A percentile compares a stretch with the other conserved stretches of the same genome.
phyloP scores from a whole-genome alignment of 345 rosid genomes.

The Limnanthes douglasii region DNA sequence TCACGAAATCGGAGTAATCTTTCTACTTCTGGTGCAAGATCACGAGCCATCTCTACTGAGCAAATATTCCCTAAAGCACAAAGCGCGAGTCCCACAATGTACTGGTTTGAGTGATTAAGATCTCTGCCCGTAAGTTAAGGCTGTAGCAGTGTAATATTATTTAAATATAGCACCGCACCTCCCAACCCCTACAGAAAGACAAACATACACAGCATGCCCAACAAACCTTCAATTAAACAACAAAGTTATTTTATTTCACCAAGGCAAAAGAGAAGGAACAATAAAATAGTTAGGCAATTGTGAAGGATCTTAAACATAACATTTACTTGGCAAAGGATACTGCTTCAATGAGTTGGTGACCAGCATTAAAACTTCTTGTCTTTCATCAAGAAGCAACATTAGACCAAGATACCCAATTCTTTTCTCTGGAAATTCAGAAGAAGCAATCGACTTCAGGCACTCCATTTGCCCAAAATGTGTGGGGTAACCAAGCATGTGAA shows the following conservation, averaged over 20 bases:
- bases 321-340: slow-evolving; percentile 43
- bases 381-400: slow-evolving; percentile 98
- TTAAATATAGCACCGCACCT: neutral
- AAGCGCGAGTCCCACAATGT: slow-evolving; percentile 95
- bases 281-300: too few species aligned
- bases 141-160: slow-evolving; percentile 9
- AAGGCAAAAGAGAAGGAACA: neutral
- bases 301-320: slow-evolving; percentile 1
- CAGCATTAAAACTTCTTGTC: slow-evolving; percentile 98
- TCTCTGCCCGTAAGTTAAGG: slow-evolving; percentile 78
- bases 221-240: slow-evolving; percentile 5
- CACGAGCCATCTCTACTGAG: slow-evolving; percentile 99
- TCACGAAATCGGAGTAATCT: slow-evolving; percentile 94
- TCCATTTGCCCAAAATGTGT: slow-evolving; percentile 99
- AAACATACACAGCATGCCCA: too few species aligned
- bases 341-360: slow-evolving; percentile 98
- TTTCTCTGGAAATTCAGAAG: slow-evolving; percentile 97
- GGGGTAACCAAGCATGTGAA: slow-evolving; percentile 99
- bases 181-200: too few species aligned
- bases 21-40: slow-evolving; percentile 99
- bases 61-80: slow-evolving; percentile 99
- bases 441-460: slow-evolving; percentile 88
- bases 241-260: neutral
- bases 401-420: slow-evolving; percentile 97
- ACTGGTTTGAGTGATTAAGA: slow-evolving; percentile 93